A percentile compares a stretch with the other conserved stretches of the same genome.
These are phyloP conservation scores for Lactarius akahatsu DNA, from an alignment of 768 basidiomycete genomes.

Conservation along the genomic window DNA sequence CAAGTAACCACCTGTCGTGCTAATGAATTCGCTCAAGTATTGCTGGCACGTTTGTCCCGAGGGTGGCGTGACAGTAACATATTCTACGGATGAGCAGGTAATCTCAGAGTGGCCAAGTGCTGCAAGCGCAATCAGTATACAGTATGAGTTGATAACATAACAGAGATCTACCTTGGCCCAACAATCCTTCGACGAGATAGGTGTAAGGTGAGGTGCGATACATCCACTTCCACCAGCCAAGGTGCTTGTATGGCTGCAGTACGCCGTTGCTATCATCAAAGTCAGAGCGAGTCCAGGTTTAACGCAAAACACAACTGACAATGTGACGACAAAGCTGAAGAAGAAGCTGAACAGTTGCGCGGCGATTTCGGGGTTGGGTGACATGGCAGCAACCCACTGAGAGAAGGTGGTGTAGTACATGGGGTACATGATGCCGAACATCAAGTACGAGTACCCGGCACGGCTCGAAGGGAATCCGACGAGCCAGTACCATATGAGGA, in stretches of 20 bases:
- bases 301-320: slow-evolving; percentile 35
- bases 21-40: slow-evolving; percentile 47
- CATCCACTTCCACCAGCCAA: slow-evolving; percentile 50
- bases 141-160: neutral
- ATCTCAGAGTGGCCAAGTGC: slow-evolving; percentile 52
- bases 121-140: slow-evolving; percentile 30
- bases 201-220: slow-evolving; percentile 38
- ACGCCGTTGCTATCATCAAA: slow-evolving; percentile 43
- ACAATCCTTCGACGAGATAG: slow-evolving; percentile 43
- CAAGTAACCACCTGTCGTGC: slow-evolving; percentile 48
- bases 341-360: slow-evolving; percentile 40
- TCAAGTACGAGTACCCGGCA: slow-evolving; percentile 43
- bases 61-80: slow-evolving; percentile 53
- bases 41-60: slow-evolving; percentile 46
- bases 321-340: slow-evolving; percentile 44
- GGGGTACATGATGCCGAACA: slow-evolving; percentile 41
- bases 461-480: slow-evolving; percentile 42
- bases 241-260: slow-evolving; percentile 44
- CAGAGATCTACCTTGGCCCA: slow-evolving; percentile 44
- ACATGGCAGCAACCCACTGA: slow-evolving; percentile 43
- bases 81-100: slow-evolving; percentile 60
- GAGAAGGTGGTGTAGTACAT: slow-evolving; percentile 47
- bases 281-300: neutral
- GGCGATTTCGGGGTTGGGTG: slow-evolving; percentile 44
- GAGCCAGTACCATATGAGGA: slow-evolving; percentile 51